phyloP scores from a whole-genome alignment of 2,329 filamentous ascomycete species.

The Corniculantispora saksenae region DNA sequence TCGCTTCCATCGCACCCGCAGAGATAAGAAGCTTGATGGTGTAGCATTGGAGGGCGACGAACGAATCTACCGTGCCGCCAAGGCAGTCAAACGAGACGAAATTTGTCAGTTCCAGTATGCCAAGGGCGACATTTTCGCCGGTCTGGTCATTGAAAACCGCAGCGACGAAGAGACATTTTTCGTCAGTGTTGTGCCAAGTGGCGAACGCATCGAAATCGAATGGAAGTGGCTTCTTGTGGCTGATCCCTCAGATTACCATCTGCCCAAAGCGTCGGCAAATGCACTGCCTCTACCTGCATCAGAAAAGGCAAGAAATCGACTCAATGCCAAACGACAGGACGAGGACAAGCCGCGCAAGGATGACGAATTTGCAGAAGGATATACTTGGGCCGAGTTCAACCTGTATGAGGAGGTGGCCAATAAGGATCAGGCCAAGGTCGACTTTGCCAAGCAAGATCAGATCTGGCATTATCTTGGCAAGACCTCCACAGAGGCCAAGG shows the following conservation, averaged over 20 bases:
- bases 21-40: slow-evolving; percentile 72
- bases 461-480: slow-evolving; percentile 88
- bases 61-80: slow-evolving; percentile 68
- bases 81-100: slow-evolving; percentile 68
- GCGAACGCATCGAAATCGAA: slow-evolving; percentile 75
- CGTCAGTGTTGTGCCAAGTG: slow-evolving; percentile 80
- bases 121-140: slow-evolving; percentile 86
- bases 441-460: slow-evolving; percentile 71
- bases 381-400: slow-evolving; percentile 80
- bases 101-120: slow-evolving; percentile 85
- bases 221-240: slow-evolving; percentile 82
- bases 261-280: slow-evolving; percentile 73
- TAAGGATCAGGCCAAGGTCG: slow-evolving; percentile 65
- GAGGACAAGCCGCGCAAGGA: slow-evolving; percentile 66
- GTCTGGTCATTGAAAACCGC: slow-evolving; percentile 82
- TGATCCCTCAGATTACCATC: slow-evolving; percentile 67
- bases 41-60: slow-evolving; percentile 70
- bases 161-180: slow-evolving; percentile 73
- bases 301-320: slow-evolving; percentile 62
- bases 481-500: slow-evolving; percentile 84
- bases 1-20: slow-evolving; percentile 87
- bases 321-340: slow-evolving; percentile 64
- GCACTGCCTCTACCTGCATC: slow-evolving; percentile 70
- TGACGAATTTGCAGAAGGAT: slow-evolving; percentile 67
- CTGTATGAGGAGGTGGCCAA: slow-evolving; percentile 59